These are phyloP conservation scores for Zygnema cylindricum DNA, from an alignment of 139 green algal species.

Conservation along the genomic window DNA sequence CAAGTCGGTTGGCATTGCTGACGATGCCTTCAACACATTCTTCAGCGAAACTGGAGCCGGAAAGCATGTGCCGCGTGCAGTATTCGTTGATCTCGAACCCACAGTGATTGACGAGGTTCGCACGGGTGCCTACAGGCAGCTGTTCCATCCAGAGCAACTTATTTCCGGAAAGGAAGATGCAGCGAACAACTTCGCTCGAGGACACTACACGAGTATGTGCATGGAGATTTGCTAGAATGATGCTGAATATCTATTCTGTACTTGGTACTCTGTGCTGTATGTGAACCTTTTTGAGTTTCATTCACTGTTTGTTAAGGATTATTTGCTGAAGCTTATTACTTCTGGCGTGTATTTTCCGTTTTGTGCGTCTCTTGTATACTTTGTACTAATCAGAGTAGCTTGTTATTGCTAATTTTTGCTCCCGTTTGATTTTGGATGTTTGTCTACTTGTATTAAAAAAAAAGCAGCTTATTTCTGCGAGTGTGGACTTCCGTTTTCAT, in stretches of 20 bases:
- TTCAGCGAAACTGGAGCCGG: constrained; percentile 74
- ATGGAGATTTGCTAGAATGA: too few species aligned
- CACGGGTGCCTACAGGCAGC: constrained; percentile 70
- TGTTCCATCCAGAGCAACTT: too few species aligned
- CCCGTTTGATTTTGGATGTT: neutral
- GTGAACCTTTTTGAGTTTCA: too few species aligned
- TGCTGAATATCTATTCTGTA: too few species aligned
- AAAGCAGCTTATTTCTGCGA: too few species aligned
- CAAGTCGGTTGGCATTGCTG: too few species aligned
- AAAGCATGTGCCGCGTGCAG: constrained; percentile 70
- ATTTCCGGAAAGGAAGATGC: constrained; percentile 76
- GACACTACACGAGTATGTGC: constrained; percentile 69
- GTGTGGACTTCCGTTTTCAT: too few species aligned
- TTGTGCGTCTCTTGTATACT: neutral
- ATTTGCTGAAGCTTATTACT: neutral
- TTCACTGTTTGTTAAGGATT: too few species aligned
- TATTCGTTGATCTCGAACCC: constrained; percentile 73
- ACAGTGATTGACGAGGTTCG: constrained; percentile 75
- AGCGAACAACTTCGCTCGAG: constrained; percentile 73
- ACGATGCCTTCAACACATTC: constrained; percentile 76
- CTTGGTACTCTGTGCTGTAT: too few species aligned
- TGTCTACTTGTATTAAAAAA: constrained; percentile 11
- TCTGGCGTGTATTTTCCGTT: neutral
- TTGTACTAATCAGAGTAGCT: neutral
- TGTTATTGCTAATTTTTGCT: neutral